A percentile compares a stretch with the other conserved stretches of the same genome.
Conservation (phyloP, 352 stramenopile species). For the Phytophthora podocarpi region DNA sequence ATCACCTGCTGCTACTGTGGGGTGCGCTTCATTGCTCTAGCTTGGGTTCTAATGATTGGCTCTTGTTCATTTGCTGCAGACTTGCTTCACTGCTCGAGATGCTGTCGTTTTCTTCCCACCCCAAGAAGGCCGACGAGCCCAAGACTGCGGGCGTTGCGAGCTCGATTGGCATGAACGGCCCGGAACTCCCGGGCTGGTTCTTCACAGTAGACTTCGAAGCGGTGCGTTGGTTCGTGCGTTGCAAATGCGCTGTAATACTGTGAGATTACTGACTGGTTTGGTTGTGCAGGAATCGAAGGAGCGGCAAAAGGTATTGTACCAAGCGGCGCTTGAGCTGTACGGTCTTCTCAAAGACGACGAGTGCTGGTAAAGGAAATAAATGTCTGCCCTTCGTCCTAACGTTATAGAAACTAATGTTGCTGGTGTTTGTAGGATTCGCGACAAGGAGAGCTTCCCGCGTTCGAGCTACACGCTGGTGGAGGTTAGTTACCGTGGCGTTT, state of each 20-base stretch:
- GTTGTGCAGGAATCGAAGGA: constrained; percentile 45
- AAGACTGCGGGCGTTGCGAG: constrained; percentile 57
- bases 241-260: too few relatives aligned
- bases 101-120: constrained; percentile 40
- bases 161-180: constrained; percentile 52
- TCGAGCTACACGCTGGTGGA: constrained; percentile 80
- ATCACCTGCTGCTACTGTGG: neutral
- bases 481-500: constrained; percentile 18
- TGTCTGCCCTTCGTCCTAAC: neutral
- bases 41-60: neutral
- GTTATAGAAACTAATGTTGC: neutral
- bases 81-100: constrained; percentile 41
- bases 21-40: neutral
- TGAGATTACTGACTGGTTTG: too few relatives aligned
- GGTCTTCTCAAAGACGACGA: constrained; percentile 72
- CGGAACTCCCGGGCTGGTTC: constrained; percentile 69
- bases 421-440: constrained; percentile 49
- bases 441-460: constrained; percentile 82
- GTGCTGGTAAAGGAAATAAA: constrained; percentile 48
- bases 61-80: constrained; percentile 26
- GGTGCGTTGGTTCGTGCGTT: constrained; percentile 26
- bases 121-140: constrained; percentile 43
- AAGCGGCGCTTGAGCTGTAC: constrained; percentile 60
- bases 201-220: constrained; percentile 57
- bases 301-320: constrained; percentile 51